phyloP scores from a whole-genome alignment of 371 early-diverging fungal genomes.

The Mortierella sp. region DNA sequence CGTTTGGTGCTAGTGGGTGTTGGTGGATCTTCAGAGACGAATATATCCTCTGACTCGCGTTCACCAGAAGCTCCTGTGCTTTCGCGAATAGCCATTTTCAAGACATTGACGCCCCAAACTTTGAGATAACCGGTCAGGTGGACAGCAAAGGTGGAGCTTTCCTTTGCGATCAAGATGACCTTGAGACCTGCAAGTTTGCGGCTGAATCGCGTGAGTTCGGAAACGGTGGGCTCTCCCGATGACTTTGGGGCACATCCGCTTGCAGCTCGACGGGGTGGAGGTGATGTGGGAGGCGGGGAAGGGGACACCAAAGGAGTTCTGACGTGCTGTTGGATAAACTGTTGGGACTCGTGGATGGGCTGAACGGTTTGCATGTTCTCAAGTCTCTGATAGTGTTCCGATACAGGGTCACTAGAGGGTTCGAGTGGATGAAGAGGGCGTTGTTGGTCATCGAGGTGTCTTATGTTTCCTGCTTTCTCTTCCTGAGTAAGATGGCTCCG shows the following conservation, averaged over 20 bases:
- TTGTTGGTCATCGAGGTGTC: slow-evolving; percentile 8
- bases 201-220: slow-evolving; percentile 61
- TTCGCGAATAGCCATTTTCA: slow-evolving; percentile 59
- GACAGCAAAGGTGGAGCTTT: slow-evolving; percentile 67
- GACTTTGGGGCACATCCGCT: slow-evolving; percentile 16
- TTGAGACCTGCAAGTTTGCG: slow-evolving; percentile 60
- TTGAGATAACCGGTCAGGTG: slow-evolving; percentile 67
- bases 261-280: slow-evolving; percentile 27
- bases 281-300: slow-evolving; percentile 30
- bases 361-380: slow-evolving; percentile 37
- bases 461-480: slow-evolving; percentile 6
- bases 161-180: slow-evolving; percentile 65
- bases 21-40: slow-evolving; percentile 17
- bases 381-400: slow-evolving; percentile 19
- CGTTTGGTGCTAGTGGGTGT: slow-evolving; percentile 23
- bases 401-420: too few relatives aligned
- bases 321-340: slow-evolving; percentile 26
- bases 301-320: slow-evolving; percentile 36
- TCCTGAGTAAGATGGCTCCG: slow-evolving; percentile 19
- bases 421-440: slow-evolving; percentile 35
- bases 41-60: neutral
- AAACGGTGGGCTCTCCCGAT: slow-evolving; percentile 65
- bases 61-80: slow-evolving; percentile 1
- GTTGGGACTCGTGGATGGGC: slow-evolving; percentile 30
- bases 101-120: slow-evolving; percentile 67